A percentile compares a stretch with the other conserved stretches of the same genome.
phyloP scores from a whole-genome alignment of 2,329 filamentous ascomycete genomes.

The Rugonectria rugulosa region DNA sequence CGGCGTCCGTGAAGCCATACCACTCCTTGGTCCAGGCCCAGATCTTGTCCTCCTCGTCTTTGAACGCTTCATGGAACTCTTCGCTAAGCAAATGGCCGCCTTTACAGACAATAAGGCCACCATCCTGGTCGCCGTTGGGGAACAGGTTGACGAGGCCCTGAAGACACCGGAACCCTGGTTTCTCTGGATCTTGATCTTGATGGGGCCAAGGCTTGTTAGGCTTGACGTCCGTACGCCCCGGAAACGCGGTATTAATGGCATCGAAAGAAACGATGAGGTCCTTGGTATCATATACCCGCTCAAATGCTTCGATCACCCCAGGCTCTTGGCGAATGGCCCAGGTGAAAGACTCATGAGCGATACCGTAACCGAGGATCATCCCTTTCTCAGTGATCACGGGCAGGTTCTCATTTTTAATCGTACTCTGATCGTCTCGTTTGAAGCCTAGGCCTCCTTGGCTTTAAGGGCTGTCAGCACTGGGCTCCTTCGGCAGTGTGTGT shows the following conservation, averaged over 20 bases:
- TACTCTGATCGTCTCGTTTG: constrained; percentile 27
- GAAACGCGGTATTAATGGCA: constrained; percentile 48
- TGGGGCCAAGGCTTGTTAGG: constrained; percentile 34
- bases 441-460: constrained; percentile 29
- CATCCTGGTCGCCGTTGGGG: constrained; percentile 45
- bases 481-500: fast-evolving
- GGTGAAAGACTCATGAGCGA: constrained; percentile 56
- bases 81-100: constrained; percentile 34
- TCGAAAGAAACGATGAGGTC: constrained; percentile 59
- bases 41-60: constrained; percentile 44
- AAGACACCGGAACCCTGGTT: constrained; percentile 55
- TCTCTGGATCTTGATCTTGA: constrained; percentile 33
- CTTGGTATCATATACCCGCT: constrained; percentile 52
- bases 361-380: constrained; percentile 54
- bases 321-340: constrained; percentile 56
- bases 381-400: constrained; percentile 51
- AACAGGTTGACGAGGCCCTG: constrained; percentile 58
- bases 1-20: constrained; percentile 45
- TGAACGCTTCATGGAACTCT: constrained; percentile 45
- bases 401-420: constrained; percentile 32
- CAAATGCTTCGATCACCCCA: constrained; percentile 54
- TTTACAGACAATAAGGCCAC: constrained; percentile 44
- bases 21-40: constrained; percentile 46
- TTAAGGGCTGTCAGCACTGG: background rate
- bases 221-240: constrained; percentile 45